A percentile compares a stretch with the other conserved stretches of the same genome.
phyloP scores from a whole-genome alignment of 2,329 filamentous ascomycete genomes.

The Botrytis sinoallii region DNA sequence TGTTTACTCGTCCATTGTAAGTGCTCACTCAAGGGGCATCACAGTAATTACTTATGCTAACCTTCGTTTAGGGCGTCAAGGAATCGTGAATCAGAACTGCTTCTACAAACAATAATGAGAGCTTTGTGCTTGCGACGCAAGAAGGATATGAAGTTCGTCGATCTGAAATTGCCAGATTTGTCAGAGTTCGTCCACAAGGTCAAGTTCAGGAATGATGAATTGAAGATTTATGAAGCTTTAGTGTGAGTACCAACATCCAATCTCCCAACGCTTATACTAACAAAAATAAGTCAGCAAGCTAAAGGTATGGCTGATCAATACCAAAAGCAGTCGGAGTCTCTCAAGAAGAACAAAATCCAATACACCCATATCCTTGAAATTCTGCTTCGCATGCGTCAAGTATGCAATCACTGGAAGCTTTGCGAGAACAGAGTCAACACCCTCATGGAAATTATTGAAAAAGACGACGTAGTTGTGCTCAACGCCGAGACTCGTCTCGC shows the following conservation, averaged over 20 bases:
- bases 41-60: background rate
- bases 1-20: conserved; percentile 64
- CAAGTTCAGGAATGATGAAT: conserved; percentile 69
- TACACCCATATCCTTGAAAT: conserved; percentile 79
- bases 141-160: conserved; percentile 87
- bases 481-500: conserved; percentile 69
- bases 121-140: conserved; percentile 75
- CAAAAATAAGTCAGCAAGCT: conserved; percentile 59
- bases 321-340: conserved; percentile 39
- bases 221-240: conserved; percentile 73
- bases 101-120: conserved; percentile 76
- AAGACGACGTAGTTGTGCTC: conserved; percentile 62
- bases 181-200: conserved; percentile 76
- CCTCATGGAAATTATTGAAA: conserved; percentile 67
- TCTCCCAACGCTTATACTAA: conserved; percentile 28
- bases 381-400: conserved; percentile 76
- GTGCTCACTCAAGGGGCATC: background rate
- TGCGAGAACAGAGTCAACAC: conserved; percentile 71
- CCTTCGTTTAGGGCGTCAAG: conserved; percentile 42
- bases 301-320: conserved; percentile 65
- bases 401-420: conserved; percentile 86
- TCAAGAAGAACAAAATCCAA: conserved; percentile 43
- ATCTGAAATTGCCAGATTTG: conserved; percentile 73
- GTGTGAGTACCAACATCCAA: conserved; percentile 46
- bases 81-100: conserved; percentile 54